Evolutionary conservation across 345 rosid genomes (phyloP).

Genomic region (Citrus maxima): DNA sequence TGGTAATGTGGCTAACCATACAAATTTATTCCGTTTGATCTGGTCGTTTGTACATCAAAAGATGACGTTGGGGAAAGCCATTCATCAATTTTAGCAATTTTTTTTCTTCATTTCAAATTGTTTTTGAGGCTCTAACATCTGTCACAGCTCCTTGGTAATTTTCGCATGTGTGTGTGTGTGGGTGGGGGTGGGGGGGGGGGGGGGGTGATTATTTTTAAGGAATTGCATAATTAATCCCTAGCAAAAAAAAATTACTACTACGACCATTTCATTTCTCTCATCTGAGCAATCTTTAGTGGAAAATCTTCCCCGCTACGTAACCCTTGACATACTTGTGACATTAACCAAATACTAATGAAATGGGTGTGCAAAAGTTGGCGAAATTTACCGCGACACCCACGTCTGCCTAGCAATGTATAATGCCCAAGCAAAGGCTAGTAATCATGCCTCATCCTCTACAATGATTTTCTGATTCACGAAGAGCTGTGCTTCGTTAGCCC

Average conservation of each 20-base stretch:
- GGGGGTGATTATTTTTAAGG: no score
- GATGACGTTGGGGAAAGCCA: no score
- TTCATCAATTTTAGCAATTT: no score
- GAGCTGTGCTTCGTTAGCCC: background rate
- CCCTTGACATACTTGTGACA: background rate
- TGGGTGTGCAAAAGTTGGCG: constrained; percentile 6
- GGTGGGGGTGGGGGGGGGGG: no score
- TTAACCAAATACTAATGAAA: background rate
- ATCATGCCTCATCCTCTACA: background rate
- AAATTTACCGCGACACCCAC: background rate
- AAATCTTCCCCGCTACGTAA: background rate
- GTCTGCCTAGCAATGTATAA: background rate
- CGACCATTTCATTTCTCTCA: background rate
- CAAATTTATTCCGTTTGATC: no score
- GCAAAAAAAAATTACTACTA: background rate
- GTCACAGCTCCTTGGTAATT: no score
- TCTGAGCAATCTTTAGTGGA: background rate
- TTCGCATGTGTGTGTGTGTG: no score
- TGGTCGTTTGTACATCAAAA: no score
- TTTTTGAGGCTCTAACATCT: no score
- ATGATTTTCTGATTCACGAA: background rate
- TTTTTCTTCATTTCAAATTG: no score
- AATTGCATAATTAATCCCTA: no score
- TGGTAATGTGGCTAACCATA: no score
- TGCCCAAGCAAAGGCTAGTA: background rate